These are phyloP conservation scores for Dactylis glomerata DNA, from an alignment of 176 grass and related monocot species.

Conservation along the genomic window DNA sequence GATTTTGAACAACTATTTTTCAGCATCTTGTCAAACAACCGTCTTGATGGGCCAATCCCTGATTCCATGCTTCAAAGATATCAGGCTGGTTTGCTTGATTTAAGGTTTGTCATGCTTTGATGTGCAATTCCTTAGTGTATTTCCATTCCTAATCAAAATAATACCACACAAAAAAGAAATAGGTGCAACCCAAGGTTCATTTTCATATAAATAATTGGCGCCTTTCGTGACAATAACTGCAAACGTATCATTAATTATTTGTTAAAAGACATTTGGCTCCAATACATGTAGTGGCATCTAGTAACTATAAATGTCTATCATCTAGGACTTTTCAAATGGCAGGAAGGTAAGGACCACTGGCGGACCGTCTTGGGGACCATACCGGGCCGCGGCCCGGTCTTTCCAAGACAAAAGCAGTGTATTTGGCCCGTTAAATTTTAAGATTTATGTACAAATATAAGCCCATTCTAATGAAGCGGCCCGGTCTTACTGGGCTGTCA, in stretches of 20 bases:
- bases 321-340: background rate
- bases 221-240: background rate
- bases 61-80: conserved; percentile 11
- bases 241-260: background rate
- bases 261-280: background rate
- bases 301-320: background rate
- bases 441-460: no score
- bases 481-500: no score
- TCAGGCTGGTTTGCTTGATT: conserved; percentile 21
- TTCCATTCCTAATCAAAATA: background rate
- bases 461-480: no score
- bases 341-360: no score
- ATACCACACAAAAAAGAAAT: background rate
- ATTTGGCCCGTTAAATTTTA: no score
- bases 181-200: background rate
- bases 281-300: background rate
- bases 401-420: no score
- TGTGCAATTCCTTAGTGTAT: background rate
- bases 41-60: conserved; percentile 25
- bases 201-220: background rate
- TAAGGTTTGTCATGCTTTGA: conserved; percentile 21
- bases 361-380: no score
- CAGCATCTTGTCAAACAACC: conserved; percentile 42
- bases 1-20: background rate
- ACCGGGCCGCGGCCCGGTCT: no score